These are phyloP conservation scores for Monosporozyma aquatica DNA, from an alignment of 805 yeast genomes.

Conservation along the genomic window DNA sequence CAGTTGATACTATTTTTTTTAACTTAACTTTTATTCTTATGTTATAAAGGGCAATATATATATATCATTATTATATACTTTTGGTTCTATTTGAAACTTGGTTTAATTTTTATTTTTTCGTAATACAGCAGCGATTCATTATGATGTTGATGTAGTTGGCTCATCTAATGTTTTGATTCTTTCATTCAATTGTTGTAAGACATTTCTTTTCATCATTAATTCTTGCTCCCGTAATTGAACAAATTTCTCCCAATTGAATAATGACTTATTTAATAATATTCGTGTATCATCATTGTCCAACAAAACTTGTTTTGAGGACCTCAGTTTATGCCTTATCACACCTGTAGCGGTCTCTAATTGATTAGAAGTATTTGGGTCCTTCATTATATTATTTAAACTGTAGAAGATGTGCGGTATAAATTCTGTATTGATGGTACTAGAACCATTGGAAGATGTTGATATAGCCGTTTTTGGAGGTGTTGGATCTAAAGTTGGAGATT, in stretches of 20 bases:
- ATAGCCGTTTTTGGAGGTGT: no score
- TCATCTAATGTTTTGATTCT: constrained; percentile 6
- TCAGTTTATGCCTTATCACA: constrained; percentile 26
- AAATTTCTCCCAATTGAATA: constrained; percentile 25
- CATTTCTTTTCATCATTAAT: constrained; percentile 18
- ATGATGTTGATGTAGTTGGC: background rate
- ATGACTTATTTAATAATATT: constrained; percentile 19
- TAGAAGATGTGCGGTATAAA: constrained; percentile 29
- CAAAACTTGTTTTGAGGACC: constrained; percentile 22
- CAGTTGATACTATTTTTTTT: background rate
- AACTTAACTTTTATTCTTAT: background rate
- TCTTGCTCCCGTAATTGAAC: constrained; percentile 19
- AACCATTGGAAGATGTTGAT: background rate
- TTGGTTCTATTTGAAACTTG: no score
- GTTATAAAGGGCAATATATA: no score
- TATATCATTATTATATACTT: no score
- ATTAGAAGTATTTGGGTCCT: constrained; percentile 27
- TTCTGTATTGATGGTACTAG: constrained; percentile 13
- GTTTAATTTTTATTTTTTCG: no score
- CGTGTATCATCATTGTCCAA: constrained; percentile 25
- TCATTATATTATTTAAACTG: constrained; percentile 25
- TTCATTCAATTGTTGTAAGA: constrained; percentile 10
- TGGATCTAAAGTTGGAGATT: no score
- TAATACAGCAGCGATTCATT: no score
- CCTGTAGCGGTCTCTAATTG: constrained; percentile 27